Percentiles rank a stretch among this genome's conserved stretches.
phyloP scores from a whole-genome alignment of 1,139 yeast genomes.

The Entelexis sorbosivorans region DNA sequence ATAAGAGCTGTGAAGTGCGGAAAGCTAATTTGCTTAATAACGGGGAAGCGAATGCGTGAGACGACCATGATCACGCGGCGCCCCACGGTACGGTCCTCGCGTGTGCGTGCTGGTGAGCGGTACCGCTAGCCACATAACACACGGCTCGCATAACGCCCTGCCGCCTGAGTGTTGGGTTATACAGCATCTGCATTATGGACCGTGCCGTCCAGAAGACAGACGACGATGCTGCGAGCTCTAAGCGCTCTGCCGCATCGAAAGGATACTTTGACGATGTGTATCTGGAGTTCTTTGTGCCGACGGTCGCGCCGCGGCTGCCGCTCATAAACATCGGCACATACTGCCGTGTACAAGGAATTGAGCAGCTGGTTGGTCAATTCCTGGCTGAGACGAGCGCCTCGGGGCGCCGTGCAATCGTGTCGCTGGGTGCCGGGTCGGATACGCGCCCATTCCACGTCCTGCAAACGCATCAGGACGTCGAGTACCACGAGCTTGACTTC shows the following conservation, averaged over 20 bases:
- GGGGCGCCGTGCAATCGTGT: constrained; percentile 49
- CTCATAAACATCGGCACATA: constrained; percentile 65
- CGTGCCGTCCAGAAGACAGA: constrained; percentile 61
- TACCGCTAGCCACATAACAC: too few relatives aligned
- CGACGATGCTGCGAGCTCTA: constrained; percentile 70
- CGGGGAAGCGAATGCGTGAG: too few relatives aligned
- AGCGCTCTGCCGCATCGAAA: constrained; percentile 46
- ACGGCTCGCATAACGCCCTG: too few relatives aligned
- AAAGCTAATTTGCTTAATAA: too few relatives aligned
- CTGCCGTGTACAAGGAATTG: constrained; percentile 56
- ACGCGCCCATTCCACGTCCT: constrained; percentile 55
- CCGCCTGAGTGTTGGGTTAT: too few relatives aligned
- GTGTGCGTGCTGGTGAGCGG: too few relatives aligned
- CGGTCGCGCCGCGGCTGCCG: constrained; percentile 41
- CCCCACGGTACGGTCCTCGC: too few relatives aligned
- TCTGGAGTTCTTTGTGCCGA: constrained; percentile 38
- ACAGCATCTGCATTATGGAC: constrained; percentile 28
- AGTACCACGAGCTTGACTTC: constrained; percentile 69
- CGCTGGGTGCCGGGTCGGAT: constrained; percentile 96
- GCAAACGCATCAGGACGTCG: constrained; percentile 26
- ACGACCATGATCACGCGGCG: too few relatives aligned
- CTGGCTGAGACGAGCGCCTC: constrained; percentile 29
- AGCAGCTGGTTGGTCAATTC: constrained; percentile 43
- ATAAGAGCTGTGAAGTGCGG: too few relatives aligned
- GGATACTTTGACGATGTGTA: constrained; percentile 49